These are phyloP conservation scores for Phascolomyces articulosus DNA, from an alignment of 371 early-diverging fungal genomes.

Conservation along the genomic window DNA sequence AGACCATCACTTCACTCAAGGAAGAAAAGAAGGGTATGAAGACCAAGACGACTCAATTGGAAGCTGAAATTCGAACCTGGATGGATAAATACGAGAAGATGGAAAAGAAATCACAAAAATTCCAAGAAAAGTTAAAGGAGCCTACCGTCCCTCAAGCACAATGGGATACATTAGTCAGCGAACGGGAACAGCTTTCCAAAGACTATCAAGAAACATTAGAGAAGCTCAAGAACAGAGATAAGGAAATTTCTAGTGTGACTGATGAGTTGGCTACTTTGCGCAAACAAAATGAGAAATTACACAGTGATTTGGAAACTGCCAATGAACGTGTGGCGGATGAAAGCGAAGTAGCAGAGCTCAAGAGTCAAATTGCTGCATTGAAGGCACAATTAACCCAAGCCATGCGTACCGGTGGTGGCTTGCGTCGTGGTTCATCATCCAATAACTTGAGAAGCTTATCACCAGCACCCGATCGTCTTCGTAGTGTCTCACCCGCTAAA, in stretches of 20 bases:
- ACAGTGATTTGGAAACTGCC: constrained; percentile 15
- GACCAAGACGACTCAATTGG: constrained; percentile 56
- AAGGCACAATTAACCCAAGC: constrained; percentile 53
- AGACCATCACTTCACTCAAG: constrained; percentile 68
- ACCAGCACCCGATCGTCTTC: constrained; percentile 26
- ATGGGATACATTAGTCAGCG: constrained; percentile 53
- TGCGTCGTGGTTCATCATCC: constrained; percentile 30
- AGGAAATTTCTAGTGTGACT: constrained; percentile 42
- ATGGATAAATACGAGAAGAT: constrained; percentile 68
- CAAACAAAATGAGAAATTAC: constrained; percentile 63
- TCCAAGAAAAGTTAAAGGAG: constrained; percentile 49
- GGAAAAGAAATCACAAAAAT: constrained; percentile 42
- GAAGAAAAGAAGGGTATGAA: constrained; percentile 65
- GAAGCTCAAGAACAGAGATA: constrained; percentile 57
- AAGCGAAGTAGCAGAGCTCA: constrained; percentile 15
- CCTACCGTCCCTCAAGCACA: constrained; percentile 61
- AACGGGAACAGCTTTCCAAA: constrained; percentile 36
- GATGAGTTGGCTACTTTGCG: constrained; percentile 45
- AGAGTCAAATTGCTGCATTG: constrained; percentile 41
- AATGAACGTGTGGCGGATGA: constrained; percentile 32
- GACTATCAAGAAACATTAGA: constrained; percentile 47
- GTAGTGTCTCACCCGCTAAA: constrained; percentile 34
- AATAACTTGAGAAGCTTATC: constrained; percentile 29
- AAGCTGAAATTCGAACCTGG: constrained; percentile 65
- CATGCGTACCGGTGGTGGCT: constrained; percentile 28